A percentile compares a stretch with the other conserved stretches of the same genome.
These are phyloP conservation scores for Helotiales sp. DNA, from an alignment of 2,329 filamentous ascomycete species.

Conservation along the genomic window DNA sequence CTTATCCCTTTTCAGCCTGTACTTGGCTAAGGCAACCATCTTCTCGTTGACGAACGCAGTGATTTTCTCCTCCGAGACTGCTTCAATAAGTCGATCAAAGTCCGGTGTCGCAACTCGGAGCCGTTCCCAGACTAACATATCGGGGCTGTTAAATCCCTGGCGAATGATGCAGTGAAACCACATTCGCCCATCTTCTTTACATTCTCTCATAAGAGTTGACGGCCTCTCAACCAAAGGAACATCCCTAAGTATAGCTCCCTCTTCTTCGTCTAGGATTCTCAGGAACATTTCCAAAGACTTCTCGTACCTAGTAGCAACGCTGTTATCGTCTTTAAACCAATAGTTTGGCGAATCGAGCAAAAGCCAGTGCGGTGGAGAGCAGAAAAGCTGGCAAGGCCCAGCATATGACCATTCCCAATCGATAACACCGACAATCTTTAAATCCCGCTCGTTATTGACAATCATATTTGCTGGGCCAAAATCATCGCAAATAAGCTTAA, in stretches of 20 bases:
- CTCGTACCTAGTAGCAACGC: conserved; percentile 6
- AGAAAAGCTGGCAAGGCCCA: conserved; percentile 39
- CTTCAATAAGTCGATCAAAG: conserved; percentile 6
- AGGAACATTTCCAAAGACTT: conserved; percentile 10
- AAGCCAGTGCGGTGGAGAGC: conserved; percentile 38
- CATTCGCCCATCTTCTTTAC: conserved; percentile 12
- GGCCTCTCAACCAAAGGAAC: conserved; percentile 10
- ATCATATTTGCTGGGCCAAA: conserved; percentile 39
- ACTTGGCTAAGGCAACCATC: conserved; percentile 7
- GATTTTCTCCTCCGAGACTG: conserved; percentile 7
- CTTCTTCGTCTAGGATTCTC: conserved; percentile 8
- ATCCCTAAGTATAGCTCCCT: conserved; percentile 4
- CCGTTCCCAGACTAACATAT: conserved; percentile 12
- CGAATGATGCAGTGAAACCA: conserved; percentile 11
- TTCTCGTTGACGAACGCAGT: conserved; percentile 6
- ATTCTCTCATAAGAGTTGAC: conserved; percentile 11
- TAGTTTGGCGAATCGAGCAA: conserved; percentile 13
- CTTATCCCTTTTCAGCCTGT: conserved; percentile 5
- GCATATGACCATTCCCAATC: conserved; percentile 40
- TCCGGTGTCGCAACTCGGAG: conserved; percentile 5
- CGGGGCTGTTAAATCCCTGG: conserved; percentile 8
- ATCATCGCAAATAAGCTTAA: conserved; percentile 40
- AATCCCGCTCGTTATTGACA: conserved; percentile 34
- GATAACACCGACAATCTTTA: conserved; percentile 37
- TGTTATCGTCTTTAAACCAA: conserved; percentile 12